These are phyloP conservation scores for Mucor racemosus DNA, from an alignment of 371 early-diverging fungal genomes.

Conservation along the genomic window DNA sequence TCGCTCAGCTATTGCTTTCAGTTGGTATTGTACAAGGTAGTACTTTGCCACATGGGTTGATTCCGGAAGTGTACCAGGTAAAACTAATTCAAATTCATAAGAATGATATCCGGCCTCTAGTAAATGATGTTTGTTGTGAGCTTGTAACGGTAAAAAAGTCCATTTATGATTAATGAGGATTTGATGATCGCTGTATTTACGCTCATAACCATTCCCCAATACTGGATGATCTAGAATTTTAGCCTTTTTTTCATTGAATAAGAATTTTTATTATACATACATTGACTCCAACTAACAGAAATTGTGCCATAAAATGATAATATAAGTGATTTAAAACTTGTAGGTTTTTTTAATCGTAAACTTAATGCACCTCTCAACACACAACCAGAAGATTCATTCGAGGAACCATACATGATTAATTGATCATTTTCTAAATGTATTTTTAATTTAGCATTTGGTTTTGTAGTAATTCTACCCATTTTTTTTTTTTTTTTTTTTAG, in stretches of 20 bases:
- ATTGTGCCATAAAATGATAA: slow-evolving; percentile 31
- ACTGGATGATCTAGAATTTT: background rate
- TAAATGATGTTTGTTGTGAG: background rate
- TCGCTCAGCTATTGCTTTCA: slow-evolving; percentile 36
- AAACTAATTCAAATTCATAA: slow-evolving; percentile 39
- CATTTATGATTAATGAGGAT: slow-evolving; percentile 35
- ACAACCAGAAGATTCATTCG: slow-evolving; percentile 40
- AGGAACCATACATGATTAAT: slow-evolving; percentile 38
- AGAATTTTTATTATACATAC: slow-evolving; percentile 20
- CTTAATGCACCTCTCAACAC: slow-evolving; percentile 36
- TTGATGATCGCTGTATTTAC: slow-evolving; percentile 21
- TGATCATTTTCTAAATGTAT: slow-evolving; percentile 38
- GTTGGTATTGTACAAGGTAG: slow-evolving; percentile 33
- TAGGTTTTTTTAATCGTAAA: slow-evolving; percentile 25
- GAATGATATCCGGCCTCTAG: slow-evolving; percentile 29
- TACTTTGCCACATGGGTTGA: slow-evolving; percentile 34
- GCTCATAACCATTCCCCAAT: slow-evolving; percentile 32
- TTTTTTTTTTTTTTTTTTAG: background rate
- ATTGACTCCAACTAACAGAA: slow-evolving; percentile 32
- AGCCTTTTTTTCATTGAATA: too few relatives aligned
- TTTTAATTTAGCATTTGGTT: slow-evolving; percentile 22
- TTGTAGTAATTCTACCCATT: slow-evolving; percentile 10
- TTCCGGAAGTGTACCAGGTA: slow-evolving; percentile 41
- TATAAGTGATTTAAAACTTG: slow-evolving; percentile 26
- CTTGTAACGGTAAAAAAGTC: slow-evolving; percentile 31